Evolutionary conservation across 225 moss, liverwort and hornwort species (phyloP), one percentile per base, ranked within the genome.

Genomic region (Physcomitrium patens): DNA sequence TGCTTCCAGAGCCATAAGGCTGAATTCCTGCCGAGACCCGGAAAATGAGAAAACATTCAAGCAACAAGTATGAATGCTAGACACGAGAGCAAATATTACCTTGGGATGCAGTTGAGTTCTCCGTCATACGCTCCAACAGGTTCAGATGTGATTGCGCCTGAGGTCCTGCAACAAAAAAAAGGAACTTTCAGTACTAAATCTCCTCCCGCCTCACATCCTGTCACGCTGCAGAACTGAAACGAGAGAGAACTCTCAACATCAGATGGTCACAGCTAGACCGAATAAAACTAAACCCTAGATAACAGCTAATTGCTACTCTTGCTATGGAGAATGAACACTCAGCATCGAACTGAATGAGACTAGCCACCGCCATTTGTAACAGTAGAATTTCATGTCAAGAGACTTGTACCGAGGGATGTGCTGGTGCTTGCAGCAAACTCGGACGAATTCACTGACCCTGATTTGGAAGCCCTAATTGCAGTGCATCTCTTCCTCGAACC

Each of bases 61-160:
- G 12, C 2, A 60, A 19, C 55, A 16, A 61, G 45, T 43, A 20
- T 7, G 26, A 48, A 65, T 19, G 19, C 43, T 19, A n/a, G 15
- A 42, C 14, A 44, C 9, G 7, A 42, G 19, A 46, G 24, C 47
- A 72, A 54, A 41, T 1, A 12, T 28, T 27, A 73, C 83, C 83
- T 79, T 63, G 54, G 64, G 83, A 75, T 52, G 64, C 56, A 12
- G 71, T 16, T 42, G 82, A 63, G 37, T 82, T 87, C 60, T 80
- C 77, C 31, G 87, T 87, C 77, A 87, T 74, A 72, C 77, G 84
- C 75, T 85, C 82, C 85, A 87, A 59, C 71, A 85, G 60, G 37
- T 87, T 79, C 22, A 78, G 13, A 51, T 87, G 87, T 7, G 84
- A 84, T 74, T 71, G 84, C 20, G 73, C 52, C 15, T 56, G 31